A percentile compares a stretch with the other conserved stretches of the same genome.
Conservation (phyloP, 1,284 basidiomycete genomes). For the Lentinula novae-zelandiae region DNA sequence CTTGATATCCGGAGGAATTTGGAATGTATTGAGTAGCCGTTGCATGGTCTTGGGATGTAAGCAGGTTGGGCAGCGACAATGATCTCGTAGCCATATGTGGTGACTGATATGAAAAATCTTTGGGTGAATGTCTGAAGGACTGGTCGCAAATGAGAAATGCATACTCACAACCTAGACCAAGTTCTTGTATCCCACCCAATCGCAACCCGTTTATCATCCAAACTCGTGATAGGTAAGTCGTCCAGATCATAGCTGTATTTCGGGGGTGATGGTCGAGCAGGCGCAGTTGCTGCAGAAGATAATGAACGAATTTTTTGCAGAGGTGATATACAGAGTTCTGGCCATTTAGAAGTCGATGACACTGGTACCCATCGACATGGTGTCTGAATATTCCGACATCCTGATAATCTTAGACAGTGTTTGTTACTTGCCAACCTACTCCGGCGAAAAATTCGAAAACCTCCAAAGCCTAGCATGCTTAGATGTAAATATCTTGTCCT, state of each 20-base stretch:
- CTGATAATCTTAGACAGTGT: too few relatives aligned
- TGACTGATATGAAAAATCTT: conserved; percentile 29
- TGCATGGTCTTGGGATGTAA: conserved; percentile 92
- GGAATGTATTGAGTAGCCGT: conserved; percentile 81
- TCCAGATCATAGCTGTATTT: conserved; percentile 13
- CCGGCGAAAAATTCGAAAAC: too few relatives aligned
- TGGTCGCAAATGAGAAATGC: background rate
- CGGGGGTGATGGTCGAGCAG: background rate
- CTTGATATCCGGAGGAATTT: conserved; percentile 75
- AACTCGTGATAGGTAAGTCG: conserved; percentile 52
- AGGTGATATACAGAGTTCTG: too few relatives aligned
- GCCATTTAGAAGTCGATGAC: too few relatives aligned
- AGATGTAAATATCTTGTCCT: too few relatives aligned
- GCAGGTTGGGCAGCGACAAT: conserved; percentile 87
- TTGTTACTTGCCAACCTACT: too few relatives aligned
- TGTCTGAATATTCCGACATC: too few relatives aligned
- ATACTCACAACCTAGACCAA: conserved; percentile 68
- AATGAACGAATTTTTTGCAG: too few relatives aligned
- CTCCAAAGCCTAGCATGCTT: too few relatives aligned
- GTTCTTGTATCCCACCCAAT: conserved; percentile 64
- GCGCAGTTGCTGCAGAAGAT: too few relatives aligned
- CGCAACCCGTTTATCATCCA: conserved; percentile 56
- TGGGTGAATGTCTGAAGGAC: background rate
- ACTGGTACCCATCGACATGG: too few relatives aligned
- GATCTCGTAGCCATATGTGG: conserved; percentile 53